phyloP scores from a whole-genome alignment of 371 early-diverging fungal genomes.

The Syncephalastrum monosporum region DNA sequence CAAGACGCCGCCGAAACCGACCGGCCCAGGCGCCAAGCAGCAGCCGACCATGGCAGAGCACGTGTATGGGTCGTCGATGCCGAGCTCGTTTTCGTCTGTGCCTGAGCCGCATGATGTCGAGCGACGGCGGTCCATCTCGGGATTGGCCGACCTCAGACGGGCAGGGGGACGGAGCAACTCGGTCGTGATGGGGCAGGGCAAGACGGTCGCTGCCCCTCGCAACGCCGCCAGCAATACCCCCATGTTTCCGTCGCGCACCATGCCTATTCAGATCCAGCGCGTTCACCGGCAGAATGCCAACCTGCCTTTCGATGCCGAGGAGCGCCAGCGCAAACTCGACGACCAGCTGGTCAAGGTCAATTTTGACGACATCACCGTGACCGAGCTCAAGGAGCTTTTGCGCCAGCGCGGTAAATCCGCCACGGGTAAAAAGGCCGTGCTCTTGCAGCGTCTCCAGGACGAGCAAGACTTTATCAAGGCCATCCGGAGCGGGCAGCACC shows the following conservation, averaged over 20 bases:
- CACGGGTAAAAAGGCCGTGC: slow-evolving; percentile 70
- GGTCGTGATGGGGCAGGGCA: background rate
- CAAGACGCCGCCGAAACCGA: slow-evolving; percentile 8
- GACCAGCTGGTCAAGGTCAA: slow-evolving; percentile 64
- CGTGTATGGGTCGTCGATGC: slow-evolving; percentile 4
- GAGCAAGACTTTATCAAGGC: slow-evolving; percentile 36
- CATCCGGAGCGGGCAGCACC: slow-evolving; percentile 15
- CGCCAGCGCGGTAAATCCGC: slow-evolving; percentile 69
- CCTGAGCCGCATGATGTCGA: slow-evolving; percentile 6
- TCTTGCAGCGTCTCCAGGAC: slow-evolving; percentile 26
- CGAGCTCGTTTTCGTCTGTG: slow-evolving; percentile 1
- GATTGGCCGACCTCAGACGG: background rate
- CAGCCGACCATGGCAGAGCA: background rate
- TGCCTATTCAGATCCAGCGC: slow-evolving; percentile 29
- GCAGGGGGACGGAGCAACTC: slow-evolving; percentile 2
- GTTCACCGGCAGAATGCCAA: slow-evolving; percentile 14
- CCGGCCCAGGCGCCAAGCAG: background rate
- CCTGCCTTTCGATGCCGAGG: slow-evolving; percentile 43
- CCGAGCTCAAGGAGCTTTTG: slow-evolving; percentile 75
- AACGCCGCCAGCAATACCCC: slow-evolving; percentile 28
- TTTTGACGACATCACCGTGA: slow-evolving; percentile 77
- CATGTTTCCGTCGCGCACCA: slow-evolving; percentile 25
- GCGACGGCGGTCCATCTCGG: background rate
- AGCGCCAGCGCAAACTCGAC: slow-evolving; percentile 58
- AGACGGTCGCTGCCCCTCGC: slow-evolving; percentile 14